A percentile compares a stretch with the other conserved stretches of the same genome.
Conservation (phyloP, 2,329 filamentous ascomycete genomes). For the Aspergillus sp. region DNA sequence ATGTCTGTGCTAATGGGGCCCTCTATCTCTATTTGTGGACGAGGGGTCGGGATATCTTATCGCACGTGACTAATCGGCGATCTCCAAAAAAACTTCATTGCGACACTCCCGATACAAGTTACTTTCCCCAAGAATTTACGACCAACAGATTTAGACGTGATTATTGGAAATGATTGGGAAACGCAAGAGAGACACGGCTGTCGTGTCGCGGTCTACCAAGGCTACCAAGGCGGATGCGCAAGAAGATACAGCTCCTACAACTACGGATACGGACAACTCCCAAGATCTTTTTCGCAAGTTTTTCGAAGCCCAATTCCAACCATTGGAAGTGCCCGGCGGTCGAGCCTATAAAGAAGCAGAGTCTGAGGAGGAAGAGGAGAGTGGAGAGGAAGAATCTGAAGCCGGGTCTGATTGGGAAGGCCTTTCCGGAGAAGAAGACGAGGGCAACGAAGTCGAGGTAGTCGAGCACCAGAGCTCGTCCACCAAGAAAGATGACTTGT, state of each 20-base stretch:
- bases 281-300: slow-evolving; percentile 75
- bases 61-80: slow-evolving; percentile 28
- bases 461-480: slow-evolving; percentile 55
- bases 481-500: slow-evolving; percentile 35
- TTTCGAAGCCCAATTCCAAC: slow-evolving; percentile 85
- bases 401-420: slow-evolving; percentile 58
- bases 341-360: slow-evolving; percentile 9
- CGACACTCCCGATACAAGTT: neutral
- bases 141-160: neutral
- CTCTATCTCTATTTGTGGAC: slow-evolving; percentile 9
- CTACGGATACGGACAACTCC: slow-evolving; percentile 40
- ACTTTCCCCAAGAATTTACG: neutral
- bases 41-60: slow-evolving; percentile 30
- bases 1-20: slow-evolving; percentile 8
- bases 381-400: slow-evolving; percentile 20
- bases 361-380: slow-evolving; percentile 14
- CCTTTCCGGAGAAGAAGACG: slow-evolving; percentile 50
- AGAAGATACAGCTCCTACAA: slow-evolving; percentile 5
- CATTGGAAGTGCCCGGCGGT: slow-evolving; percentile 47
- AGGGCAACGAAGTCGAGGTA: slow-evolving; percentile 49
- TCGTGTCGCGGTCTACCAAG: slow-evolving; percentile 18
- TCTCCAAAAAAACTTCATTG: slow-evolving; percentile 15
- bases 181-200: slow-evolving; percentile 42
- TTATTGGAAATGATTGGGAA: slow-evolving; percentile 39
- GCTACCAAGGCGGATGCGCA: slow-evolving; percentile 15